A percentile compares a stretch with the other conserved stretches of the same genome.
These are phyloP conservation scores for Vigna trinervia DNA, from an alignment of 306 rosid species.

Conservation along the genomic window DNA sequence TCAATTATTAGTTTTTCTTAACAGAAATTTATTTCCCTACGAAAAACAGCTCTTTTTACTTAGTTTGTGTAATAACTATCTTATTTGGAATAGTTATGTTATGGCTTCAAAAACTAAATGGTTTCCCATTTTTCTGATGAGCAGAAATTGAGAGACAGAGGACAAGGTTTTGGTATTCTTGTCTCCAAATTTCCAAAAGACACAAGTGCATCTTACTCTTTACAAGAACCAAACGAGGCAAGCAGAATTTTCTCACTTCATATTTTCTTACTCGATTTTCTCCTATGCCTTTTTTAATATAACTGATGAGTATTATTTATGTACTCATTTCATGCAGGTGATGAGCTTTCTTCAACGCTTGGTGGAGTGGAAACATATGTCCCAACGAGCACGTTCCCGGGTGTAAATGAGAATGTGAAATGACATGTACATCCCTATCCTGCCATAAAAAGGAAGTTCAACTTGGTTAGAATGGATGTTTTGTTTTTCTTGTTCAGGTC, in stretches of 20 bases:
- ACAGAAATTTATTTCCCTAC: neutral
- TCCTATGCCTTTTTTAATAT: neutral
- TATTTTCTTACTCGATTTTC: neutral
- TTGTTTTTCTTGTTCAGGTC: conserved; percentile 36
- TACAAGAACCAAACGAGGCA: conserved; percentile 89
- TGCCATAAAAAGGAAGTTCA: conserved; percentile 40
- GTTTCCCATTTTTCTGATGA: neutral
- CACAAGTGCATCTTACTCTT: conserved; percentile 82
- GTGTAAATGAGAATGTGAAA: conserved; percentile 45
- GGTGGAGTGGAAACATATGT: conserved; percentile 62
- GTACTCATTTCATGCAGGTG: conserved; percentile 51
- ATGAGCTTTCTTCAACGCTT: conserved; percentile 74
- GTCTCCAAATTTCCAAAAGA: conserved; percentile 88
- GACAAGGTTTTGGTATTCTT: conserved; percentile 94
- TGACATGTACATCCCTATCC: conserved; percentile 42
- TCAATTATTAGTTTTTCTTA: neutral
- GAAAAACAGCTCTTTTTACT: neutral
- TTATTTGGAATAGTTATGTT: neutral
- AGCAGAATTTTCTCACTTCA: conserved; percentile 36
- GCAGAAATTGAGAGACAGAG: conserved; percentile 77
- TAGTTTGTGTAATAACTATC: neutral
- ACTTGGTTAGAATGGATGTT: conserved; percentile 44
- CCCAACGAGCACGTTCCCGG: conserved; percentile 45
- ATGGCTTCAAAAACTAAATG: conserved; percentile 5
- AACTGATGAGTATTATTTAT: neutral